Evolutionary conservation across 495 filamentous ascomycete species (phyloP).

Genomic region (Wilcoxina mikolae): DNA sequence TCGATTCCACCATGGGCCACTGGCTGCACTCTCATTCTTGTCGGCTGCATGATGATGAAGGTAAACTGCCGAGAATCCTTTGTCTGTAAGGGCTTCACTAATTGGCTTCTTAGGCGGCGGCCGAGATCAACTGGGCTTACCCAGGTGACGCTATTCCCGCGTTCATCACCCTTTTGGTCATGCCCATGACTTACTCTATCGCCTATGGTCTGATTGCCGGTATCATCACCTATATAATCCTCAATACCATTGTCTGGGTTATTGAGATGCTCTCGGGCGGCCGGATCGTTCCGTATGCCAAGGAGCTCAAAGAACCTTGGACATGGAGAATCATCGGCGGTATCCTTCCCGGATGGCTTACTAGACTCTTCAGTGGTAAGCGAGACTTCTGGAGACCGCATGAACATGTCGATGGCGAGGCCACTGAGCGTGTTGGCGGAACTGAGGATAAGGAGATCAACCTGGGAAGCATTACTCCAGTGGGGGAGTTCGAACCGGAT

Average conservation of each 20-base stretch:
- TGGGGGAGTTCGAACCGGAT: background rate
- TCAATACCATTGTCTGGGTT: slow-evolving; percentile 52
- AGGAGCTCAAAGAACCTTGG: slow-evolving; percentile 60
- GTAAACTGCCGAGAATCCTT: no score
- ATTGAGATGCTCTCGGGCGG: slow-evolving; percentile 49
- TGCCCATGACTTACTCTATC: slow-evolving; percentile 71
- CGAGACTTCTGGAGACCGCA: slow-evolving; percentile 45
- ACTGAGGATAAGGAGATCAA: background rate
- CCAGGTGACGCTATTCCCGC: slow-evolving; percentile 54
- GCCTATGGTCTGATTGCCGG: slow-evolving; percentile 67
- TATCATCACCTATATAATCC: slow-evolving; percentile 53
- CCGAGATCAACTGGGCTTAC: slow-evolving; percentile 75
- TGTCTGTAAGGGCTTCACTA: no score
- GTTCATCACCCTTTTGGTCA: slow-evolving; percentile 62
- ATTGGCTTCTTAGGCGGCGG: no score
- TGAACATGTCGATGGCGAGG: background rate
- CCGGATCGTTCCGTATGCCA: slow-evolving; percentile 54
- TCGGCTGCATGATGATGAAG: slow-evolving; percentile 67
- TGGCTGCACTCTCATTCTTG: slow-evolving; percentile 64
- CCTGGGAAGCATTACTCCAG: background rate
- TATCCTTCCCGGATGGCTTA: slow-evolving; percentile 54
- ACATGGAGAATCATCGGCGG: slow-evolving; percentile 53
- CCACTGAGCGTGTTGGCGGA: background rate
- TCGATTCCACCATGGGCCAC: slow-evolving; percentile 76
- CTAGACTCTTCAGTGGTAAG: slow-evolving; percentile 45